Conservation (phyloP, 139 green algal species). For the Astrephomene gubernaculifera region DNA sequence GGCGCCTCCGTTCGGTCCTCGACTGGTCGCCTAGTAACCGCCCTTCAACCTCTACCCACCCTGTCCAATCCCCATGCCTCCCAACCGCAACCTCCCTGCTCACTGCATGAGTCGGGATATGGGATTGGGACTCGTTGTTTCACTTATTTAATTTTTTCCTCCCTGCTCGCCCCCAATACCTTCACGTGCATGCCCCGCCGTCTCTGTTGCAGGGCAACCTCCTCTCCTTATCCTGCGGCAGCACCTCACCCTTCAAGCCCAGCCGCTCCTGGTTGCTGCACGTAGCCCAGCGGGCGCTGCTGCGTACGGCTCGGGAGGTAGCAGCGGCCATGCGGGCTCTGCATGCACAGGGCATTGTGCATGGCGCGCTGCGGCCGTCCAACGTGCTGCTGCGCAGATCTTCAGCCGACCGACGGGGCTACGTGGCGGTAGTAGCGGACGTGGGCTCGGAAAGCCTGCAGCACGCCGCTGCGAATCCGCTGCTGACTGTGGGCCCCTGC, state of each 20-base stretch:
- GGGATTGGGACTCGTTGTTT: too few relatives aligned
- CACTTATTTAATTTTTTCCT: not conserved
- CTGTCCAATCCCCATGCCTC: too few relatives aligned
- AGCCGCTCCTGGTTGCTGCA: slow-evolving; percentile 1
- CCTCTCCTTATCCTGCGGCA: too few relatives aligned
- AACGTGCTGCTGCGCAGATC: slow-evolving; percentile 15
- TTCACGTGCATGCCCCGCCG: not conserved
- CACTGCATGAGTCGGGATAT: too few relatives aligned
- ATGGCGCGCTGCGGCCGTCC: slow-evolving; percentile 1
- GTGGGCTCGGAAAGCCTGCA: not conserved
- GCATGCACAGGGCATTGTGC: slow-evolving; percentile 57
- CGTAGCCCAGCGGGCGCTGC: slow-evolving; percentile 32
- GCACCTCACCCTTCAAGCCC: not conserved
- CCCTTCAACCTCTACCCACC: too few relatives aligned
- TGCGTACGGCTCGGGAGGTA: slow-evolving; percentile 48
- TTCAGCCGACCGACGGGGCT: not conserved
- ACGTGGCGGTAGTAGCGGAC: not conserved
- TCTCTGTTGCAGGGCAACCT: slow-evolving; percentile 22
- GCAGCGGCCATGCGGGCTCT: slow-evolving; percentile 51
- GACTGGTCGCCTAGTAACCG: too few relatives aligned
- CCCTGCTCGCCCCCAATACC: not conserved
- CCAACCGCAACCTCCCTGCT: too few relatives aligned
- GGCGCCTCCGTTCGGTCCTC: too few relatives aligned
- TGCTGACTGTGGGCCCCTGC: not conserved
- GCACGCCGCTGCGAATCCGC: not conserved